These are phyloP conservation scores for Leptographium lundbergii DNA, from an alignment of 2,329 filamentous ascomycete species.

Conservation along the genomic window DNA sequence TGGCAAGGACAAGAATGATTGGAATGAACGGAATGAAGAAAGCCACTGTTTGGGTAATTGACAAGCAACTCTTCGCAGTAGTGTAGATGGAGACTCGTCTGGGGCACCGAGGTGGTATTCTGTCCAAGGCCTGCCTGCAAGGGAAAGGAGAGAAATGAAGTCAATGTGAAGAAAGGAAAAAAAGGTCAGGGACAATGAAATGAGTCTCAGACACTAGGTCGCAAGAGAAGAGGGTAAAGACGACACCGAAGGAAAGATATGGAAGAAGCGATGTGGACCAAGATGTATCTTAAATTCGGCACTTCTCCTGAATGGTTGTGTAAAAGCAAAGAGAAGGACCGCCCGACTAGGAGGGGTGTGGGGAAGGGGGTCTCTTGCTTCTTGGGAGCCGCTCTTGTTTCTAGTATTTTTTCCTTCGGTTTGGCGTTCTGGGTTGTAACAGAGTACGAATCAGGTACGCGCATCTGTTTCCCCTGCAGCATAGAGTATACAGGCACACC, in stretches of 20 bases:
- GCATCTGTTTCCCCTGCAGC: neutral
- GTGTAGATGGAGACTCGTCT: neutral
- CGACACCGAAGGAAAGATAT: neutral
- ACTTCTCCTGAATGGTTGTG: neutral
- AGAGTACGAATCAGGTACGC: too few species aligned
- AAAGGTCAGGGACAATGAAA: neutral
- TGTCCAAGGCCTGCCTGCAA: neutral
- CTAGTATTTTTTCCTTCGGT: too few species aligned
- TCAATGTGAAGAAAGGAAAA: neutral
- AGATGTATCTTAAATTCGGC: neutral
- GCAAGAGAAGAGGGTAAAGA: neutral
- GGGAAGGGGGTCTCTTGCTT: neutral
- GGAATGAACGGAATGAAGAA: neutral
- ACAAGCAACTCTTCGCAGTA: neutral
- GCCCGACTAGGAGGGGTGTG: neutral
- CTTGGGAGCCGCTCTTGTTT: neutral
- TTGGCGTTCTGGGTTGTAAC: too few species aligned
- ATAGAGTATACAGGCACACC: neutral
- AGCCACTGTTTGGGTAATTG: neutral
- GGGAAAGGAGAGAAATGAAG: neutral
- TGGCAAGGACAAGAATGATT: neutral
- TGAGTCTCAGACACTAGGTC: neutral
- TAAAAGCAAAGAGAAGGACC: neutral
- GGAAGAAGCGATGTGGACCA: neutral
- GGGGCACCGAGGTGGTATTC: neutral